Percentiles rank a stretch among this genome's conserved stretches.
These are phyloP conservation scores for Notholithocarpus densiflorus DNA, from an alignment of 306 rosid species.

Conservation along the genomic window DNA sequence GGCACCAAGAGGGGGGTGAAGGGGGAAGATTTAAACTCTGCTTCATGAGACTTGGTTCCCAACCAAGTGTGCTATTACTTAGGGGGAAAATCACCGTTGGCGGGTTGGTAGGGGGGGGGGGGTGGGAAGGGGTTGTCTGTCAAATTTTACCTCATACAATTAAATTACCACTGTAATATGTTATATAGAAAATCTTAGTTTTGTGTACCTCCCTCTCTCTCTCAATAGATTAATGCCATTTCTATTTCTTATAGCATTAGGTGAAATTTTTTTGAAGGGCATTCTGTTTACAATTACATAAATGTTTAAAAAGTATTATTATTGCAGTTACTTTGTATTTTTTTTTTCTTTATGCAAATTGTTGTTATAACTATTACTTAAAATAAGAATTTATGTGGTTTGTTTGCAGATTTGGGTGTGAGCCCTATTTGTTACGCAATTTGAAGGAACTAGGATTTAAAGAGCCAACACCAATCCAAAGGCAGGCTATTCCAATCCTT, in stretches of 20 bases:
- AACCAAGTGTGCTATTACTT: too few species aligned
- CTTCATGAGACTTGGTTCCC: too few species aligned
- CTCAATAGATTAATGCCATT: background rate
- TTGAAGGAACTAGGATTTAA: conserved; percentile 71
- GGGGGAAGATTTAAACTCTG: too few species aligned
- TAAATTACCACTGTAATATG: background rate
- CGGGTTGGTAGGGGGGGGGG: background rate
- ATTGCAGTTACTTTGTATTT: background rate
- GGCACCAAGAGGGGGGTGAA: too few species aligned
- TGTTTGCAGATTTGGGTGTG: conserved; percentile 60
- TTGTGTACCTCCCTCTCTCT: background rate
- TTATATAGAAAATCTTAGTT: background rate
- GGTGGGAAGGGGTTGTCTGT: background rate
- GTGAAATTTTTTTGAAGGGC: background rate
- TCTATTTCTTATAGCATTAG: background rate
- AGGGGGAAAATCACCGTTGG: too few species aligned
- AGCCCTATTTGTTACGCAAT: conserved; percentile 53
- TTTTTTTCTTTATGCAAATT: conserved; percentile 11
- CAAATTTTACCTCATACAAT: background rate
- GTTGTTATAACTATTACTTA: conserved; percentile 6
- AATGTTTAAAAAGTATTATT: background rate
- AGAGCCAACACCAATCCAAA: conserved; percentile 94
- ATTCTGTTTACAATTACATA: background rate
- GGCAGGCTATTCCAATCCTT: conserved; percentile 96
- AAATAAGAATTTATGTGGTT: conserved; percentile 18